Percentiles rank a stretch among this genome's conserved stretches.
These are phyloP conservation scores for Oryza rufipogon DNA, from an alignment of 176 grass and related monocot species.

Conservation along the genomic window DNA sequence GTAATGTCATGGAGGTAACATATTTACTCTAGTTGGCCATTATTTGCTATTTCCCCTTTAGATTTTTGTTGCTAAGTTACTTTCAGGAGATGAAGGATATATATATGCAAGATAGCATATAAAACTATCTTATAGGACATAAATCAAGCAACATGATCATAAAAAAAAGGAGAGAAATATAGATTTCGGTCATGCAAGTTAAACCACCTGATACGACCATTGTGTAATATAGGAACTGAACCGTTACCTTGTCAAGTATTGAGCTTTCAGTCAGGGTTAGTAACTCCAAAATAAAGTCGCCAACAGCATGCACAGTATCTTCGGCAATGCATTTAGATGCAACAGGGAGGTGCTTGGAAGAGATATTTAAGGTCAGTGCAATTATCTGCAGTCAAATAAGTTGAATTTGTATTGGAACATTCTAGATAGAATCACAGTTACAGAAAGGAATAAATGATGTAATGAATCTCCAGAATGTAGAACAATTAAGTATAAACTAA, in stretches of 20 bases:
- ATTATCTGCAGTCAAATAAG: conserved; percentile 66
- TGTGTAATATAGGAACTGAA: conserved; percentile 20
- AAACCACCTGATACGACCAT: conserved; percentile 31
- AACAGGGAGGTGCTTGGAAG: conserved; percentile 58
- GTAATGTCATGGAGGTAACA: neutral
- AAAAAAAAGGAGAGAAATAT: neutral
- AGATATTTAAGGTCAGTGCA: conserved; percentile 64
- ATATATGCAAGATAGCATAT: neutral
- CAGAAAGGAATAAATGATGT: conserved; percentile 1
- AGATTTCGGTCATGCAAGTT: conserved; percentile 23
- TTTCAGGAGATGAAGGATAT: neutral
- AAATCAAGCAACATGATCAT: conserved; percentile 10
- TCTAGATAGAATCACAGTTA: conserved; percentile 16
- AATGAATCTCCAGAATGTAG: conserved; percentile 20
- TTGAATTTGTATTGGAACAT: conserved; percentile 38
- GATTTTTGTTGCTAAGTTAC: neutral
- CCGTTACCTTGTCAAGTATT: conserved; percentile 70
- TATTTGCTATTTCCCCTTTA: conserved; percentile 2
- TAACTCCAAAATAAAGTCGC: conserved; percentile 59
- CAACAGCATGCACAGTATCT: conserved; percentile 41
- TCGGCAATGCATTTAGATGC: conserved; percentile 44
- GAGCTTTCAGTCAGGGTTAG: conserved; percentile 57
- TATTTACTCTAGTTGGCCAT: neutral
- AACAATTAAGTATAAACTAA: conserved; percentile 16
- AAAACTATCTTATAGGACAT: conserved; percentile 3